These are phyloP conservation scores for Porcisia hertigi DNA, from an alignment of 208 protist species.

Conservation along the genomic window DNA sequence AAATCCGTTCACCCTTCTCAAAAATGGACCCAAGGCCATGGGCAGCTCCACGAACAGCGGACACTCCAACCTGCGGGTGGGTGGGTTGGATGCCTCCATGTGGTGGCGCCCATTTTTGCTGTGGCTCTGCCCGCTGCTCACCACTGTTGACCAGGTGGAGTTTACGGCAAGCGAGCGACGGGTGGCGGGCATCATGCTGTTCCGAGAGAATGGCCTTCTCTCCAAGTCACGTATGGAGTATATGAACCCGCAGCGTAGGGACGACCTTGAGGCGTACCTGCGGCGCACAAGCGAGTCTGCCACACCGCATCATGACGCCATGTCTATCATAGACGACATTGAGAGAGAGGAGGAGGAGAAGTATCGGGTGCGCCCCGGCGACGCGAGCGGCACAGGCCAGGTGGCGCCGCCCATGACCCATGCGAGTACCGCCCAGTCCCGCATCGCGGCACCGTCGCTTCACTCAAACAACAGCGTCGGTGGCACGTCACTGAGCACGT, in stretches of 20 bases:
- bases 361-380: background rate
- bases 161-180: slow-evolving; percentile 51
- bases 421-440: slow-evolving; percentile 10
- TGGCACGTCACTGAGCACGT: background rate
- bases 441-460: background rate
- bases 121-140: slow-evolving; percentile 63
- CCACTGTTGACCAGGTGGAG: slow-evolving; percentile 48
- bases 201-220: slow-evolving; percentile 54
- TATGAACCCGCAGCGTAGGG: slow-evolving; percentile 59
- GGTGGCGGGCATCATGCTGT: slow-evolving; percentile 44
- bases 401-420: slow-evolving; percentile 16
- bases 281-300: slow-evolving; percentile 28
- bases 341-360: slow-evolving; percentile 28
- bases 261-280: slow-evolving; percentile 68
- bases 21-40: background rate
- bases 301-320: slow-evolving; percentile 21
- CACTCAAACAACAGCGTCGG: background rate
- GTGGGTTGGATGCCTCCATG: slow-evolving; percentile 15
- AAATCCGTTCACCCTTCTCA: slow-evolving; percentile 55
- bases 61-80: background rate
- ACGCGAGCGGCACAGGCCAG: background rate
- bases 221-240: slow-evolving; percentile 48
- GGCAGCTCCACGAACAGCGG: background rate
- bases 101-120: slow-evolving; percentile 76
- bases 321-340: slow-evolving; percentile 21